Evolutionary conservation across 345 rosid genomes (phyloP).

Genomic region (Camelina laxa): DNA sequence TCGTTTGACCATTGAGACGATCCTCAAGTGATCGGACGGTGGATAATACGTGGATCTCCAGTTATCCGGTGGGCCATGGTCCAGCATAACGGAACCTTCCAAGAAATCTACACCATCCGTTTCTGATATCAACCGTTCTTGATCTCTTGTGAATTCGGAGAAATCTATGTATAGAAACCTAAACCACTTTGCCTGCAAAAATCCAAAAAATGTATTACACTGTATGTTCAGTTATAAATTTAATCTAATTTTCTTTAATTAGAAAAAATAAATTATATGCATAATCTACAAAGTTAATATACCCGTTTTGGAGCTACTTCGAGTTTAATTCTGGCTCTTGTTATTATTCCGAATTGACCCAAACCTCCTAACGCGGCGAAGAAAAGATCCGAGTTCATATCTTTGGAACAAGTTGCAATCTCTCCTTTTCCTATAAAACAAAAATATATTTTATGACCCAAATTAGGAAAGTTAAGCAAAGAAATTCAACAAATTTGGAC

Average conservation of each 20-base stretch:
- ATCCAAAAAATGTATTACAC: neutral
- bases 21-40: slow-evolving; percentile 52
- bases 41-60: slow-evolving; percentile 69
- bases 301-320: slow-evolving; percentile 66
- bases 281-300: slow-evolving; percentile 10
- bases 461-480: slow-evolving; percentile 17
- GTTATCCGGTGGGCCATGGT: slow-evolving; percentile 59
- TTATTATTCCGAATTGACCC: slow-evolving; percentile 83
- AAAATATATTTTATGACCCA: neutral
- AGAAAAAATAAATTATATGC: neutral
- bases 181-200: slow-evolving; percentile 68
- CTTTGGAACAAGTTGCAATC: slow-evolving; percentile 59
- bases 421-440: slow-evolving; percentile 66
- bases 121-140: slow-evolving; percentile 67
- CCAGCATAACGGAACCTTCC: slow-evolving; percentile 68
- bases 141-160: slow-evolving; percentile 62
- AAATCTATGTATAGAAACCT: slow-evolving; percentile 72
- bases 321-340: slow-evolving; percentile 71
- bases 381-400: slow-evolving; percentile 64
- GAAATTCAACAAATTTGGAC: slow-evolving; percentile 1
- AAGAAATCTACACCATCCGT: slow-evolving; percentile 56
- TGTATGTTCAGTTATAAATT: neutral
- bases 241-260: neutral
- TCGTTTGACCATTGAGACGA: slow-evolving; percentile 55
- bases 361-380: slow-evolving; percentile 76